phyloP scores from a whole-genome alignment of 257 asterid species.

The Solanum piurae region DNA sequence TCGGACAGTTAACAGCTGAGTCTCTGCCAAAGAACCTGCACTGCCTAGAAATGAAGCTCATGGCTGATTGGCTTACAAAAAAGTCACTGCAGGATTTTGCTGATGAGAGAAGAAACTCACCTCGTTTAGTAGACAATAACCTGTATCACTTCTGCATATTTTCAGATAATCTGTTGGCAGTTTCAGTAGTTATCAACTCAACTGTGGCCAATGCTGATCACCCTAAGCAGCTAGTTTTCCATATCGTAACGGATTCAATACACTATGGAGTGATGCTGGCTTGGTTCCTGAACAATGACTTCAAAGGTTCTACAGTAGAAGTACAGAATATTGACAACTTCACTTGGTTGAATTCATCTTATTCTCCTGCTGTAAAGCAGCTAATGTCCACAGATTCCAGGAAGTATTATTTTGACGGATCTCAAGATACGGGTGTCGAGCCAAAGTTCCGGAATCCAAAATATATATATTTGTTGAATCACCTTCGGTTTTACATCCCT shows the following conservation, averaged over 20 bases:
- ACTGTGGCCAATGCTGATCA: constrained; percentile 71
- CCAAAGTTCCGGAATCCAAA: constrained; percentile 52
- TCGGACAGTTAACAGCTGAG: constrained; percentile 66
- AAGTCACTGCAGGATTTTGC: constrained; percentile 41
- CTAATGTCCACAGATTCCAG: constrained; percentile 18
- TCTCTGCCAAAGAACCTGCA: constrained; percentile 68
- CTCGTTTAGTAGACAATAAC: constrained; percentile 63
- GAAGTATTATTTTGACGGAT: constrained; percentile 32
- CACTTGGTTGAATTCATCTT: constrained; percentile 62
- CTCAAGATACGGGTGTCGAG: constrained; percentile 23
- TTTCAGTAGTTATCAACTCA: constrained; percentile 70
- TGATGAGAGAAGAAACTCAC: constrained; percentile 54
- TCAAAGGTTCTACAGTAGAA: constrained; percentile 61
- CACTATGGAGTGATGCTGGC: constrained; percentile 77
- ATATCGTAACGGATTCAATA: constrained; percentile 58
- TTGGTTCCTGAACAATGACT: constrained; percentile 69
- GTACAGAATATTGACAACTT: constrained; percentile 65
- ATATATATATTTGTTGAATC: constrained; percentile 49
- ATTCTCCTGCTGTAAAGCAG: constrained; percentile 55
- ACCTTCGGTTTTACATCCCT: constrained; percentile 79
- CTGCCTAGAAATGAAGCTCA: constrained; percentile 59
- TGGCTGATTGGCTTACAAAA: constrained; percentile 50
- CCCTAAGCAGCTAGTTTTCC: constrained; percentile 80
- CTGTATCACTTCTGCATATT: constrained; percentile 80
- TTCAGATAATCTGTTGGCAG: constrained; percentile 77